Evolutionary conservation across 2,329 filamentous ascomycete species (phyloP), one percentile per base, ranked within the genome.

Genomic region (Pseudocercospora fuligena): DNA sequence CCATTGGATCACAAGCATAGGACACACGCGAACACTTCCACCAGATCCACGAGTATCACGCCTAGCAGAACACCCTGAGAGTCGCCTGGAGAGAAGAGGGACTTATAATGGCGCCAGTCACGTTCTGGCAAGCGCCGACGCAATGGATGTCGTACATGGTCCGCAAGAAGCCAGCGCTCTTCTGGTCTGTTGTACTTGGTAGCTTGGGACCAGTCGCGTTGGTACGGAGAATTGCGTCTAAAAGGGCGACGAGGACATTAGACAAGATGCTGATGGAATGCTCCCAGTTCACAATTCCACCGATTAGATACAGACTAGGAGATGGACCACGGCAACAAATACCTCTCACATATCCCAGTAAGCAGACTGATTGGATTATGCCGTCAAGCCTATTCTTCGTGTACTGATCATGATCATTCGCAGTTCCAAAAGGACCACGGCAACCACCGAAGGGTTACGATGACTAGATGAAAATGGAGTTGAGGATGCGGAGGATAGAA

Each of bases 341-440:
- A 71, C 95, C 95, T 33, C 82, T 94, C 80, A 96, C 93, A 78
- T 99, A 98, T 85, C 95, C 95, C 67, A 88, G 94, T 98, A 87
- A 79, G 92, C 87, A n/a, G 36, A 40, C n/a, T 53, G 29, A n/a
- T n/a, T 5, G 36, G 36, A 19, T 5, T 14, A 29, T n/a, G 33
- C 21, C 19, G 31, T 19, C 57, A 5, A 43, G 19, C 31, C 43
- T 46, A 40, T 53, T 19, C 51, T 33, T 29, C 2, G 16, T 53
- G 27, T 61, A 25, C 59, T 66, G 25, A 67, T 60, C 36, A 14
- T 47, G 2, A 3, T 31, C 51, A 8, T 19, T 16, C 8, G 57
- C 69, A 84, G 82, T 84, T 72, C 82, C 82, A 21, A 82, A 80
- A 72, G 82, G 82, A 61, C 80, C 80, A 54, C 75, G 82, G 64